Percentiles rank a stretch among this genome's conserved stretches.
These are phyloP conservation scores for Lentinula lateritia DNA, from an alignment of 768 basidiomycete genomes.

Conservation along the genomic window DNA sequence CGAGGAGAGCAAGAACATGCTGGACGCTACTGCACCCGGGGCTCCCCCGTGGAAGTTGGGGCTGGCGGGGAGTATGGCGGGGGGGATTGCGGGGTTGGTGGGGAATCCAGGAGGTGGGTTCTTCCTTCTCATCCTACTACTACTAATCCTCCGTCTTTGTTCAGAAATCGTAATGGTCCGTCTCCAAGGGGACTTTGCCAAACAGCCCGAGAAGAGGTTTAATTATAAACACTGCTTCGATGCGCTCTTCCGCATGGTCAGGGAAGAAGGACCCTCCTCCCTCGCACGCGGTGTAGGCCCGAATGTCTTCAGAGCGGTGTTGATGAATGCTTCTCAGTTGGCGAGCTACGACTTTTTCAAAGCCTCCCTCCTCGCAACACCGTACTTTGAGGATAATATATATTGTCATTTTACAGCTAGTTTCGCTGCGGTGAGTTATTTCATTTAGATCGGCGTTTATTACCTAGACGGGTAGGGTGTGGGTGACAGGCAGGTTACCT, in stretches of 20 bases:
- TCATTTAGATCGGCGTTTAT: not conserved
- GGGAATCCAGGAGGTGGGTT: conserved; percentile 90
- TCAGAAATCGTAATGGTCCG: conserved; percentile 86
- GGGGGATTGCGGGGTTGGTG: conserved; percentile 80
- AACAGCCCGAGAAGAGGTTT: conserved; percentile 81
- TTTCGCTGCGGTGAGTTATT: conserved; percentile 66
- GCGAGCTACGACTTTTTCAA: conserved; percentile 95
- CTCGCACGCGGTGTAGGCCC: conserved; percentile 75
- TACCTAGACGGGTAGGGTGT: no score
- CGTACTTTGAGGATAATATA: conserved; percentile 79
- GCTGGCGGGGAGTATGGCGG: conserved; percentile 82
- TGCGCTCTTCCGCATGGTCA: conserved; percentile 84
- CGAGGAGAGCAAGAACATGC: conserved; percentile 81
- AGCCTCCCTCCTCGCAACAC: conserved; percentile 65
- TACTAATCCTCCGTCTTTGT: no score
- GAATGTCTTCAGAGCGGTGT: conserved; percentile 77
- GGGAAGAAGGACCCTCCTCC: conserved; percentile 78
- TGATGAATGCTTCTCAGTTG: conserved; percentile 92
- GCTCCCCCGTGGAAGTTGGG: conserved; percentile 80
- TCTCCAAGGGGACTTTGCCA: conserved; percentile 87
- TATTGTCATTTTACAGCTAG: conserved; percentile 79
- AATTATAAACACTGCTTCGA: conserved; percentile 90
- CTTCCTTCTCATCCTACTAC: no score
- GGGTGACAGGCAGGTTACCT: no score
- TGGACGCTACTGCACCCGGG: conserved; percentile 61